Base-by-base conservation (phyloP, 257 asterid genomes). In the Ocimum tenuiflorum region DNA sequence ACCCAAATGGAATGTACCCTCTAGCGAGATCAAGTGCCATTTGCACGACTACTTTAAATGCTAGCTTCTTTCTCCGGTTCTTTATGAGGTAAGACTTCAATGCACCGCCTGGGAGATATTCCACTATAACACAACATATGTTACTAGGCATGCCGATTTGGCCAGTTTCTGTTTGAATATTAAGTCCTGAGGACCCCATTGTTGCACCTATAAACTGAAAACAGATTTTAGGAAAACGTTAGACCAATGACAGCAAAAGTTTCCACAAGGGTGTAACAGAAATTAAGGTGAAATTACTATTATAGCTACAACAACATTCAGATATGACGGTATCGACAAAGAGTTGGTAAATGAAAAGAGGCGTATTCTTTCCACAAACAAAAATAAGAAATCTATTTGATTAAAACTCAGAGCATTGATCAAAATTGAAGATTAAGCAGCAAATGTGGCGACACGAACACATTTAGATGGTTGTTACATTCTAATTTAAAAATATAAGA, bases 31-130 rank as follows among this genome's bases (percentile, higher is more conserved):
- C 95, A 29, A 89, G 92, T 20, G 96, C 94, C 79, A 87, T 81
- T 60, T 86, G 95, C 67, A 85, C 82, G 8, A 89, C 96, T 15
- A 85, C 94, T 81, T 87, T 89, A 75, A 86, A 89, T 3, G 91
- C 94, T 3, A 89, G 74, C 81, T 89, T 89, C 79, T 57, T 84
- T 77, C 95, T 79, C 73, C 96, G 59, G 78, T 85, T 85, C 69
- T 87, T 89, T 17, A 86, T 86, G 62, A 89, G 95, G 82, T 84
- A 87, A 52, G 82, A 75, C 78, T 87, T 89, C 74, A 89, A 69
- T 49, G 95, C 92, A 55, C 95, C 96, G 3, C 96, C 96, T 0
- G 94, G 89, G 24, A 89, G 91, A 76, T 86, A 89, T 72, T 89
- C 96, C 39, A 89, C 95, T 2, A 89, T 84, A 42, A 89, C 96